Evolutionary conservation across 495 filamentous ascomycete genomes (phyloP).

Genomic region (Hypoxylon lenormandii): DNA sequence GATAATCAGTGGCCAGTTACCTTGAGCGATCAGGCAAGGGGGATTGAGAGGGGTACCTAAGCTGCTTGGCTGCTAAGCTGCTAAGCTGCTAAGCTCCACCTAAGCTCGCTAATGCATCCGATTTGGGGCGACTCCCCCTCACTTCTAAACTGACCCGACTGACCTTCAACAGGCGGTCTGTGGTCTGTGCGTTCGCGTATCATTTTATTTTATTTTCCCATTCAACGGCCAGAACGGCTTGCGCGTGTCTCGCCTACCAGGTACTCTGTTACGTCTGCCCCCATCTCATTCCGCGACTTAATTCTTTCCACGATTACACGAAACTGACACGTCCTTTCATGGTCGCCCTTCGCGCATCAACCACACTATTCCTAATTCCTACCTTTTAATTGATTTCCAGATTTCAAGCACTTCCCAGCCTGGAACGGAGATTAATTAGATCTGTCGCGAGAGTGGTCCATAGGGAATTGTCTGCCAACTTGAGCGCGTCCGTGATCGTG

Average conservation of each 20-base stretch:
- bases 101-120: slow-evolving; percentile 14
- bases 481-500: slow-evolving; percentile 64
- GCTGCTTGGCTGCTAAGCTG: not conserved
- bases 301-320: slow-evolving; percentile 50
- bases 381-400: slow-evolving; percentile 54
- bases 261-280: slow-evolving; percentile 18
- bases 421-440: slow-evolving; percentile 54
- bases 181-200: slow-evolving; percentile 39
- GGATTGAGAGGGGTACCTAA: not conserved
- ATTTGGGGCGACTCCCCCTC: slow-evolving; percentile 29
- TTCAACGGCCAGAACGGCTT: not conserved
- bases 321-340: slow-evolving; percentile 53
- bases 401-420: slow-evolving; percentile 43
- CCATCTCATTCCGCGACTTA: slow-evolving; percentile 40
- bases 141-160: slow-evolving; percentile 16
- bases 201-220: slow-evolving; percentile 7
- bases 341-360: slow-evolving; percentile 40
- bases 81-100: not conserved
- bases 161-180: slow-evolving; percentile 32
- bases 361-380: slow-evolving; percentile 54
- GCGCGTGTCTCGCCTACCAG: slow-evolving; percentile 41
- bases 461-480: slow-evolving; percentile 51
- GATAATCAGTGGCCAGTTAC: too few species aligned
- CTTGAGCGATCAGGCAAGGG: not conserved
- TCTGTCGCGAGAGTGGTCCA: slow-evolving; percentile 51